Conservation (phyloP, 2,329 filamentous ascomycete genomes). For the Davidsoniella eucalypti region DNA sequence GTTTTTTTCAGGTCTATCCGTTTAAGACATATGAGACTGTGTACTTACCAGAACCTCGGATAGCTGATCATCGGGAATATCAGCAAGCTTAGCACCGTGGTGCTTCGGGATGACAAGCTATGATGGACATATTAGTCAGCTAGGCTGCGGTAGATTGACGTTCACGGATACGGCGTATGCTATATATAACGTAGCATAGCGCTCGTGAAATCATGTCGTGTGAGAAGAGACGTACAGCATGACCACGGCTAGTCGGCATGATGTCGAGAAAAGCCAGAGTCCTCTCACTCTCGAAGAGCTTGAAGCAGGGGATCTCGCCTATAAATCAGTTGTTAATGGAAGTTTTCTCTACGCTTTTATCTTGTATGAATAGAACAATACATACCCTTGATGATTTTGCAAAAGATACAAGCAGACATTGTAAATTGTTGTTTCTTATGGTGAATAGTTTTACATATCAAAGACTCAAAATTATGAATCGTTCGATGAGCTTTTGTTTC, state of each 20-base stretch:
- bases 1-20: not conserved
- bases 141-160: too few relatives aligned
- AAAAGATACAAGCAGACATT: slow-evolving; percentile 65
- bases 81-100: slow-evolving; percentile 79
- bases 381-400: slow-evolving; percentile 87
- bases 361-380: not conserved
- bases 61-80: slow-evolving; percentile 83
- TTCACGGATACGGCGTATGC: too few relatives aligned
- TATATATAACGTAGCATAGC: not conserved
- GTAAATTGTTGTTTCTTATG: not conserved
- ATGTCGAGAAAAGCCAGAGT: slow-evolving; percentile 94
- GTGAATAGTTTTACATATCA: not conserved
- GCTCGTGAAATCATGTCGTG: not conserved
- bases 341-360: slow-evolving; percentile 12
- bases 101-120: slow-evolving; percentile 93
- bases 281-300: slow-evolving; percentile 89
- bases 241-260: slow-evolving; percentile 71
- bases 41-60: slow-evolving; percentile 56
- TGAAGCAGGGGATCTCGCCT: slow-evolving; percentile 95
- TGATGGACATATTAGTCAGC: not conserved
- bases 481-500: too few relatives aligned
- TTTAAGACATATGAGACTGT: not conserved
- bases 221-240: slow-evolving; percentile 50
- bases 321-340: slow-evolving; percentile 3
- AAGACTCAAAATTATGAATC: too few relatives aligned